Evolutionary conservation across 768 basidiomycete genomes (phyloP), one percentile per base, ranked within the genome.

Genomic region (Boletus pseudopeckii): DNA sequence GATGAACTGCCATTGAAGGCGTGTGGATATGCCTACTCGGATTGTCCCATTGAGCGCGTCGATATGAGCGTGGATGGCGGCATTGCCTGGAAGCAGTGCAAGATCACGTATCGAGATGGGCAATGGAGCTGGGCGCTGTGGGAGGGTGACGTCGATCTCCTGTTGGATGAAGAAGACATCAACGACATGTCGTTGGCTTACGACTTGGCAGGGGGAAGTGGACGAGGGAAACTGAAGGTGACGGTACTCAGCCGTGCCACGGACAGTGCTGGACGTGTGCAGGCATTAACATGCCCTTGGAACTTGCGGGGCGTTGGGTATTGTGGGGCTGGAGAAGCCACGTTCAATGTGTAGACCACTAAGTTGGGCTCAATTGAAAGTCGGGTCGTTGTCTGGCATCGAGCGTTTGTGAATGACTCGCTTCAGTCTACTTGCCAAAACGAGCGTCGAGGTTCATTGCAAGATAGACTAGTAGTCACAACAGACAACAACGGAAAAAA

Each of bases 51-150:
- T 10, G 60, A 68, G 4, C 56, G 63, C 2, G 75, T 85, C 15
- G 80, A 85, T 28, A 66, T 86, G 14, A 79, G 80, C 38, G 61
- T 73, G 17, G 80, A 87, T 61, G 72, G 68, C 3, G 85, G 84
- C 1, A 55, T 62, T 42, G 74, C 77, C 8, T 86, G 86, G 83
- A 62, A 67, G 26, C 62, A 67, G 10, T 78, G 81, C 18, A 68
- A 67, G 30, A 79, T 86, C 53, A 80, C 74, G 1, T 86, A 86
- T 56, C 82, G 80, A 50, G 71, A 79, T 34, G 85, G 85, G 4
- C 77, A 65, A 56, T 88, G 86, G 85, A 86, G 86, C 61, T 90
- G 88, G 87, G 79, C 82, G 5, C 64, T 88, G 20, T 89, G 87
- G 88, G 82, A 86, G 61, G 73, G 64, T 4, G 71, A 75, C 45